A percentile compares a stretch with the other conserved stretches of the same genome.
phyloP scores from a whole-genome alignment of 225 moss, liverwort and hornwort species.

The Polytrichum commune region DNA sequence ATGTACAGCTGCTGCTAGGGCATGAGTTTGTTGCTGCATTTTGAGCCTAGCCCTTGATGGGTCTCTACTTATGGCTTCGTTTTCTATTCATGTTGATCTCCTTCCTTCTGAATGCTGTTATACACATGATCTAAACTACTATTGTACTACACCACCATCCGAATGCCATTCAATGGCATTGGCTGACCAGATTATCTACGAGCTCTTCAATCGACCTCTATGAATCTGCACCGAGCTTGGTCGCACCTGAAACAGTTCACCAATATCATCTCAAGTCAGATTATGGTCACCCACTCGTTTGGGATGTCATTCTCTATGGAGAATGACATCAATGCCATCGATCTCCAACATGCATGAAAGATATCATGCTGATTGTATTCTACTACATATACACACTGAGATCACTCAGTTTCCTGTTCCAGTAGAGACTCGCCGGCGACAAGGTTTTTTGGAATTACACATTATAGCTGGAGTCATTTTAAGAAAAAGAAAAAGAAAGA shows the following conservation, averaged over 20 bases:
- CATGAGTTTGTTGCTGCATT: constrained; percentile 2
- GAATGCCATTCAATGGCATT: not conserved
- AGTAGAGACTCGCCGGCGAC: not conserved
- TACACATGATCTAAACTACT: constrained; percentile 16
- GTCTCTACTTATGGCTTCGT: not conserved
- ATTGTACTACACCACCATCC: constrained; percentile 11
- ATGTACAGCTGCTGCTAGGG: constrained; percentile 18
- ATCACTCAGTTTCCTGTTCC: not conserved
- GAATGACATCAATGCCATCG: no score
- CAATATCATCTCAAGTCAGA: not conserved
- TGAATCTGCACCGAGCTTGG: not conserved
- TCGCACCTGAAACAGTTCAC: not conserved
- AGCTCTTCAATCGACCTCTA: not conserved
- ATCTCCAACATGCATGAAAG: no score
- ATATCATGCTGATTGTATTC: not conserved
- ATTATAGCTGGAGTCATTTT: not conserved
- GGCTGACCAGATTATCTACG: constrained; percentile 3
- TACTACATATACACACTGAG: not conserved
- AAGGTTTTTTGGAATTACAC: not conserved
- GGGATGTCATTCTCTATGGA: not conserved
- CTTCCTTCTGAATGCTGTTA: constrained; percentile 15
- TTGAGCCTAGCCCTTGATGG: constrained; percentile 13
- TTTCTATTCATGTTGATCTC: constrained; percentile 2
- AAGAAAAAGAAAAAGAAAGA: not conserved
- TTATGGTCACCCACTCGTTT: not conserved